phyloP scores from a whole-genome alignment of 129 eudicot species.

The Artemisia tridentata region DNA sequence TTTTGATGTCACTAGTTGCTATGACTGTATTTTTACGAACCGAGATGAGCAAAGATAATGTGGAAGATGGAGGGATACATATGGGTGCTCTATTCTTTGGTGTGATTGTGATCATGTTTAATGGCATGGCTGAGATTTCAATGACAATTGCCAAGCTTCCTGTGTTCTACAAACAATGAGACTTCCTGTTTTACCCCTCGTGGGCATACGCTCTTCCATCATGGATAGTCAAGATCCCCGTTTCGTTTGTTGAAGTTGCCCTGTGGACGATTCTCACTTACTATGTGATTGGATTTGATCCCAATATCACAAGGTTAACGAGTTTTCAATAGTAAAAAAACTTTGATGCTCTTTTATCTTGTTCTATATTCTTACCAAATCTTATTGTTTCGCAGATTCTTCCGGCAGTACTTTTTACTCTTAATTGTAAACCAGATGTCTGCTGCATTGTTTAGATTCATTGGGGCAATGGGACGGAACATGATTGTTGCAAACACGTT shows the following conservation, averaged over 20 bases:
- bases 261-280: conserved; percentile 58
- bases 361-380: background rate
- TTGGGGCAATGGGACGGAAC: conserved; percentile 54
- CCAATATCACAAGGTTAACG: conserved; percentile 29
- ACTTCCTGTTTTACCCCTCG: conserved; percentile 62
- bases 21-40: conserved; percentile 72
- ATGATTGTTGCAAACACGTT: conserved; percentile 58
- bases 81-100: conserved; percentile 24
- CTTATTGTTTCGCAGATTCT: conserved; percentile 36
- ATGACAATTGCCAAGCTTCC: conserved; percentile 79
- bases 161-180: conserved; percentile 69
- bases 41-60: conserved; percentile 39
- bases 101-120: conserved; percentile 21
- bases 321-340: background rate
- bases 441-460: conserved; percentile 49
- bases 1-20: conserved; percentile 36
- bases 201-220: conserved; percentile 71
- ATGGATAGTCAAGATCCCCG: conserved; percentile 64
- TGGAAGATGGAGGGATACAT: conserved; percentile 45
- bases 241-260: conserved; percentile 45
- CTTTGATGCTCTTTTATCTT: background rate
- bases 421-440: conserved; percentile 55
- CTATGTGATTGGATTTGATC: conserved; percentile 70
- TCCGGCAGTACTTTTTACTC: conserved; percentile 48
- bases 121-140: conserved; percentile 46